phyloP scores from a whole-genome alignment of 2,329 filamentous ascomycete species.

The Aspergillus luchuensis region DNA sequence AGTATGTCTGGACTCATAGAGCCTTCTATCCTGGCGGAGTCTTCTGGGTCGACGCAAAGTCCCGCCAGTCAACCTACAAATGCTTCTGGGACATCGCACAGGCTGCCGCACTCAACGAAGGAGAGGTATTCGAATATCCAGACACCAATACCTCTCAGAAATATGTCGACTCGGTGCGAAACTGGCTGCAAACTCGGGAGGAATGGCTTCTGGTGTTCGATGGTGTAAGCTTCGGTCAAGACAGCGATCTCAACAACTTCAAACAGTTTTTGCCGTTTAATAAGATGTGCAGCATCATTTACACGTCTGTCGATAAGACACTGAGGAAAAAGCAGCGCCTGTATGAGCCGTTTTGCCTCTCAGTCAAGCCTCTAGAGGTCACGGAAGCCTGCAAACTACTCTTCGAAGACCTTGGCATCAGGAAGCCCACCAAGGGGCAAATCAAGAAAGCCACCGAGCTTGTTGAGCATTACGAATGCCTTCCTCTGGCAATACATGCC shows the following conservation, averaged over 20 bases:
- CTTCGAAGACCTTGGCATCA: constrained; percentile 64
- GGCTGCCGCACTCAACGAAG: constrained; percentile 54
- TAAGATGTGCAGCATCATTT: constrained; percentile 65
- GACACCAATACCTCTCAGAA: constrained; percentile 45
- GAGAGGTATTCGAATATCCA: constrained; percentile 41
- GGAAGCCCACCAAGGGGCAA: constrained; percentile 58
- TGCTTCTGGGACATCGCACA: constrained; percentile 69
- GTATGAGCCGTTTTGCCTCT: constrained; percentile 62
- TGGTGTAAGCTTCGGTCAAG: constrained; percentile 63
- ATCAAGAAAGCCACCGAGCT: constrained; percentile 60
- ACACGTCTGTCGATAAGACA: constrained; percentile 67
- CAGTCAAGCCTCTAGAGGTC: constrained; percentile 57
- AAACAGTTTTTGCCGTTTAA: constrained; percentile 66
- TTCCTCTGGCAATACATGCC: constrained; percentile 69
- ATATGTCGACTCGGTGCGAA: constrained; percentile 60
- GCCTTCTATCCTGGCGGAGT: constrained; percentile 65
- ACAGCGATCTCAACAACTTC: constrained; percentile 54
- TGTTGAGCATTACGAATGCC: constrained; percentile 63
- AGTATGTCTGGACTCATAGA: constrained; percentile 66
- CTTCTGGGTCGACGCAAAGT: constrained; percentile 70
- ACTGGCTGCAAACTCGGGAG: constrained; percentile 63
- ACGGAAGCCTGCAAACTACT: constrained; percentile 63
- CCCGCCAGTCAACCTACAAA: constrained; percentile 59
- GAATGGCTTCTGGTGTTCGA: constrained; percentile 70
- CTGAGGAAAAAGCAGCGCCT: constrained; percentile 57